phyloP scores from a whole-genome alignment of 2,329 filamentous ascomycete genomes.

The Hymenoscyphus linearis region DNA sequence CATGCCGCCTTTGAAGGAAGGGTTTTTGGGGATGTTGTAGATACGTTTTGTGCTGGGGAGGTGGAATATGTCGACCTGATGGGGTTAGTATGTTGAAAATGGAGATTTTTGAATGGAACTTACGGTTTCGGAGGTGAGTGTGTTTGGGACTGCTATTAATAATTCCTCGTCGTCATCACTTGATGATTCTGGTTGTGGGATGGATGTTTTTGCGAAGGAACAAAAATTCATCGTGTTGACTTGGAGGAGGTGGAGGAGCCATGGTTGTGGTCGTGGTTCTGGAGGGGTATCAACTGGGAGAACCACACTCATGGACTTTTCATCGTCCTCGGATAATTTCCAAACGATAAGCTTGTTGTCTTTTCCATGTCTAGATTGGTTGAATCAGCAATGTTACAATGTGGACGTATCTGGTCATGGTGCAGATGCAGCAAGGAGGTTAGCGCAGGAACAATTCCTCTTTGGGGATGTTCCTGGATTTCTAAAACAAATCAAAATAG shows the following conservation, averaged over 20 bases:
- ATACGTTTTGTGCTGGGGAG: constrained; percentile 70
- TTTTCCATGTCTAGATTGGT: constrained; percentile 67
- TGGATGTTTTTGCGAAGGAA: constrained; percentile 54
- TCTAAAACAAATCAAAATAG: constrained; percentile 8
- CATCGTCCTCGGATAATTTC: constrained; percentile 60
- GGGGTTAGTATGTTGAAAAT: constrained; percentile 19
- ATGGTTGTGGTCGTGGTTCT: constrained; percentile 58
- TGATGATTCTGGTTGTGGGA: background rate
- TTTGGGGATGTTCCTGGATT: background rate
- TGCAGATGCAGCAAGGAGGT: background rate
- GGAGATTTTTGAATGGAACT: constrained; percentile 28
- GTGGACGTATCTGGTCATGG: background rate
- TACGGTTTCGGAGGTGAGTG: constrained; percentile 65
- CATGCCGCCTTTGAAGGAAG: constrained; percentile 62
- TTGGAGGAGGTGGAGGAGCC: constrained; percentile 76
- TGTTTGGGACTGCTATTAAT: constrained; percentile 76
- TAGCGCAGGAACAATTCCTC: background rate
- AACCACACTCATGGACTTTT: constrained; percentile 57
- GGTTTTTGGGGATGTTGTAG: constrained; percentile 46
- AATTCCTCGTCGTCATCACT: constrained; percentile 41
- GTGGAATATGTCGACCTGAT: constrained; percentile 73
- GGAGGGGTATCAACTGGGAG: constrained; percentile 63
- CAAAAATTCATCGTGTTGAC: constrained; percentile 98
- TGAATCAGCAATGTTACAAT: constrained; percentile 5
- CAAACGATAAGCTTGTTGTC: constrained; percentile 85